Evolutionary conservation across 345 rosid genomes (phyloP).

Genomic region (Arabis alpina): DNA sequence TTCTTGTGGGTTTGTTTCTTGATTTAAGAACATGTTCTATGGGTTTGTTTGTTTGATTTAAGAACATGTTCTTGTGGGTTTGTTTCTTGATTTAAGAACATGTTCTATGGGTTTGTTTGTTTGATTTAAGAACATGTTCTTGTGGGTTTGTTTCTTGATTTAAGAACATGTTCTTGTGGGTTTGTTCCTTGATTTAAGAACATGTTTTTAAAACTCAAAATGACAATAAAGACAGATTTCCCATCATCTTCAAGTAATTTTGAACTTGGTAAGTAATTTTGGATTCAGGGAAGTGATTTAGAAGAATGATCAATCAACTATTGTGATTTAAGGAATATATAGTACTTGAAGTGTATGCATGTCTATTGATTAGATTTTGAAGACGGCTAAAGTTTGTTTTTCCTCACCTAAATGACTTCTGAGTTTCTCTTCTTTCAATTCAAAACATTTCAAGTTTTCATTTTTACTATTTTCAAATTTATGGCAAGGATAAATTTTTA

Average conservation of each 20-base stretch:
- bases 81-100: slow-evolving; percentile 13
- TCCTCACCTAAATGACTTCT: too few relatives aligned
- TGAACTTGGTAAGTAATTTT: neutral
- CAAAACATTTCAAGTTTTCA: neutral
- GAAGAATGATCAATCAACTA: neutral
- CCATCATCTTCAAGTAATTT: neutral
- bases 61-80: slow-evolving; percentile 6
- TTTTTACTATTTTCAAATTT: neutral
- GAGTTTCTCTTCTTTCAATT: too few relatives aligned
- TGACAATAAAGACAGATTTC: neutral
- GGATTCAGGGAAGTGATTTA: neutral
- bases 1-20: slow-evolving; percentile 14
- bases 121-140: slow-evolving; percentile 7
- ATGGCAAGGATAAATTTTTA: neutral
- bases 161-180: slow-evolving; percentile 12
- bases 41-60: neutral
- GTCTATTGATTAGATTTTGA: neutral
- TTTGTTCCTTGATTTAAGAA: slow-evolving; percentile 3
- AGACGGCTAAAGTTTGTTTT: neutral
- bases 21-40: slow-evolving; percentile 2
- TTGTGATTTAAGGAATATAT: neutral
- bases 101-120: neutral
- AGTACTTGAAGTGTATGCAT: neutral
- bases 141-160: slow-evolving; percentile 3
- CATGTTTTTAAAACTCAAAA: slow-evolving; percentile 12